Conservation (phyloP, 1,139 yeast species). For the Saccharomyces hybrid region DNA sequence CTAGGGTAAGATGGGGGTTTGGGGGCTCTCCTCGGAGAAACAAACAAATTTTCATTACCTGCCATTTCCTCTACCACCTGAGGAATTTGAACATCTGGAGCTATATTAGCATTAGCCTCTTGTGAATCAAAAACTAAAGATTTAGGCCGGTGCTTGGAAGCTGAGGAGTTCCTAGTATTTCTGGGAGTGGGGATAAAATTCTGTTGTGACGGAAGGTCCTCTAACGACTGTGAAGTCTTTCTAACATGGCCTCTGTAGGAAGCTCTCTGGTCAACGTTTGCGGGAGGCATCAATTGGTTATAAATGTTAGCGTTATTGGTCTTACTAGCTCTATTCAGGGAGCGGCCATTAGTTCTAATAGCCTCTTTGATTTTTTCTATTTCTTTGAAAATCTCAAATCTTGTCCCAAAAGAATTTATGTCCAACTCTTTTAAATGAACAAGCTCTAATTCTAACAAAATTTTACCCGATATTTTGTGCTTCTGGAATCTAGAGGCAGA, state of each 20-base stretch:
- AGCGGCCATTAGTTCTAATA: slow-evolving; percentile 4
- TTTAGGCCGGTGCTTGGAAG: slow-evolving; percentile 13
- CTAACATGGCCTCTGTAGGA: slow-evolving; percentile 35
- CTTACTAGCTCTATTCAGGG: background rate
- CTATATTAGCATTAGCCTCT: slow-evolving; percentile 5
- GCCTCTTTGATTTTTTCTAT: slow-evolving; percentile 56
- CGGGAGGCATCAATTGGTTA: slow-evolving; percentile 29
- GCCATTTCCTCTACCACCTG: slow-evolving; percentile 13
- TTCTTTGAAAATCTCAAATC: slow-evolving; percentile 86
- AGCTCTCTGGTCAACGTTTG: slow-evolving; percentile 20
- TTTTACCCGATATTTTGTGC: slow-evolving; percentile 85
- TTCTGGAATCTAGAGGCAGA: slow-evolving; percentile 73
- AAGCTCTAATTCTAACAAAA: slow-evolving; percentile 76
- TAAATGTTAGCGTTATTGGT: slow-evolving; percentile 2
- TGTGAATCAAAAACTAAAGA: slow-evolving; percentile 8
- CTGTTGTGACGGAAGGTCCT: slow-evolving; percentile 32
- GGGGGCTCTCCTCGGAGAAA: slow-evolving; percentile 61
- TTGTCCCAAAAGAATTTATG: slow-evolving; percentile 86
- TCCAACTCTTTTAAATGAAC: slow-evolving; percentile 85
- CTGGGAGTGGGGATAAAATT: background rate
- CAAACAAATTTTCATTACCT: slow-evolving; percentile 30
- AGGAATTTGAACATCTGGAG: slow-evolving; percentile 20
- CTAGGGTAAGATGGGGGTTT: slow-evolving; percentile 47
- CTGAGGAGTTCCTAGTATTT: background rate
- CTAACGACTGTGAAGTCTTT: slow-evolving; percentile 47